A percentile compares a stretch with the other conserved stretches of the same genome.
phyloP scores from a whole-genome alignment of 2,329 filamentous ascomycete genomes.

The Dryadomyces quercivorus region DNA sequence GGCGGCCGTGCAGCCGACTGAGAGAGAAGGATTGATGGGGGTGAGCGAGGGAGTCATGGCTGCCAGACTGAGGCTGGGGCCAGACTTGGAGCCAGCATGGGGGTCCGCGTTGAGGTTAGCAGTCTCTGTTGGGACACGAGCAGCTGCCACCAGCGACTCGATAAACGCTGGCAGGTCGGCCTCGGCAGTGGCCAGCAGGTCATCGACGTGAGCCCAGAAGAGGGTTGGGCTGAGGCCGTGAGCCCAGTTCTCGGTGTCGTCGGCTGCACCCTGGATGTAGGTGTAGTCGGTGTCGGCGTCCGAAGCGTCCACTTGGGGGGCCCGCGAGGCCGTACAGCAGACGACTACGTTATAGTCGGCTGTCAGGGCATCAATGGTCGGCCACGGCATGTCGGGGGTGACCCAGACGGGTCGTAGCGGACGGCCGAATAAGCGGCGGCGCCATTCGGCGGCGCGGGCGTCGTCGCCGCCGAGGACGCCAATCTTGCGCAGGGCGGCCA shows the following conservation, averaged over 20 bases:
- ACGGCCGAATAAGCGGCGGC: slow-evolving; percentile 48
- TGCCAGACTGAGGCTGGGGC: too few relatives aligned
- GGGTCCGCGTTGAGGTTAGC: too few relatives aligned
- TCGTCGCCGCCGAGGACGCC: slow-evolving; percentile 36
- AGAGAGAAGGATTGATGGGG: slow-evolving; percentile 1
- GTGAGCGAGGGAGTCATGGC: not conserved
- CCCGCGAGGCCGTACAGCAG: slow-evolving; percentile 74
- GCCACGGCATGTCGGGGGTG: slow-evolving; percentile 26
- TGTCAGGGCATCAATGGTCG: slow-evolving; percentile 18
- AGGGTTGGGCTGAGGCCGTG: slow-evolving; percentile 61
- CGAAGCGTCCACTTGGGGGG: slow-evolving; percentile 43
- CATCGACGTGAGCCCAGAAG: slow-evolving; percentile 62
- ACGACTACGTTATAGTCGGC: slow-evolving; percentile 59
- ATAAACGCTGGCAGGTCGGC: slow-evolving; percentile 46
- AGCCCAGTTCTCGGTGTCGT: slow-evolving; percentile 92
- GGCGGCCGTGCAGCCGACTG: not conserved
- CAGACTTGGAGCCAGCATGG: too few relatives aligned
- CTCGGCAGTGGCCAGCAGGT: slow-evolving; percentile 53
- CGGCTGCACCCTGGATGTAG: slow-evolving; percentile 90
- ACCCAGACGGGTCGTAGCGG: slow-evolving; percentile 73
- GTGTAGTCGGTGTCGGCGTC: slow-evolving; percentile 70
- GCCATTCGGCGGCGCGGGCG: slow-evolving; percentile 8
- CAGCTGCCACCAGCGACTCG: slow-evolving; percentile 24
- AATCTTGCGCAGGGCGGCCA: slow-evolving; percentile 39
- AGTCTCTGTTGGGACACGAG: too few relatives aligned